Conservation (phyloP, 805 yeast species). For the Lipomyces sp. region DNA sequence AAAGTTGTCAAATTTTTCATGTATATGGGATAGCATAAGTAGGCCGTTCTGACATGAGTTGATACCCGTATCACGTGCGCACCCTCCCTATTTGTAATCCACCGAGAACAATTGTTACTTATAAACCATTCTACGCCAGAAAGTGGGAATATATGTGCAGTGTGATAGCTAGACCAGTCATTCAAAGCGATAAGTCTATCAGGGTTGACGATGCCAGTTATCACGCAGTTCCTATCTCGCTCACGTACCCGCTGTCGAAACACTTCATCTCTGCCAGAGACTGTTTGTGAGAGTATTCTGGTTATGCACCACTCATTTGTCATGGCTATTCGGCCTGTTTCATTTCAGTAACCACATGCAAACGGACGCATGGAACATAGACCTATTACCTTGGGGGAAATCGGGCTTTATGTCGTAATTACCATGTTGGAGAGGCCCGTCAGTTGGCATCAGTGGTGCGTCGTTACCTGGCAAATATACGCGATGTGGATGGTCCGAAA, state of each 20-base stretch:
- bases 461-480: background rate
- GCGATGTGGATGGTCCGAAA: background rate
- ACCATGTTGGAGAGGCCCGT: conserved; percentile 1
- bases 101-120: background rate
- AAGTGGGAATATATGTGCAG: conserved; percentile 3
- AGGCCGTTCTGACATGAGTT: conserved; percentile 3
- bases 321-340: conserved; percentile 1
- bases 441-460: conserved; percentile 1
- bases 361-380: background rate
- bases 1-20: background rate
- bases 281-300: background rate
- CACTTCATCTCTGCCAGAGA: background rate
- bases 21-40: background rate
- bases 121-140: conserved; percentile 1
- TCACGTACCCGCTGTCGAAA: too few species aligned
- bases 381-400: background rate
- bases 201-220: background rate
- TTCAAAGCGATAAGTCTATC: background rate
- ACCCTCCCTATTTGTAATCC: background rate
- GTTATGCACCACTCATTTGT: conserved; percentile 6
- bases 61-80: background rate
- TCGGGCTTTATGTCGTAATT: background rate
- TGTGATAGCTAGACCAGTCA: background rate
- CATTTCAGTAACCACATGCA: background rate
- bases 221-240: too few species aligned